Conservation (phyloP, 331 rosid genomes). For the Malus hybrid region DNA sequence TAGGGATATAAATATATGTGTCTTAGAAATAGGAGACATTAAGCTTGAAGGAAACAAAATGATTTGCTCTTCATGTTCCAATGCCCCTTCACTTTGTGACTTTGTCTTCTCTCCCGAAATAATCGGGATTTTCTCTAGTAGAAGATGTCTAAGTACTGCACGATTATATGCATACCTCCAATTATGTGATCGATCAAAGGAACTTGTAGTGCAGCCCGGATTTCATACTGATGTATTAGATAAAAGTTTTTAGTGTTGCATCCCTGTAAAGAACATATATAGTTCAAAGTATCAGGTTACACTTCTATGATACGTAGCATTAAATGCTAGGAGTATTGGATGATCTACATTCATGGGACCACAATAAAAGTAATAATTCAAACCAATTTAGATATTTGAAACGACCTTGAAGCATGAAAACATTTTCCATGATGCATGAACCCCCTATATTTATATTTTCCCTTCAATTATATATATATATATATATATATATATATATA, state of each 20-base stretch:
- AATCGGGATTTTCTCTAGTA: neutral
- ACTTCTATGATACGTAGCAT: too few species aligned
- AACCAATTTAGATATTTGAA: too few species aligned
- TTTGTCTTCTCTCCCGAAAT: neutral
- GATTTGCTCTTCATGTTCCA: constrained; percentile 29
- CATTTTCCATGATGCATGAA: too few species aligned
- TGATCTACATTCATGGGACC: too few species aligned
- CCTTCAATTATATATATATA: too few species aligned
- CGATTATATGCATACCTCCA: neutral
- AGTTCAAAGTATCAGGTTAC: neutral
- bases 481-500: too few species aligned
- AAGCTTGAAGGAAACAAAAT: constrained; percentile 34
- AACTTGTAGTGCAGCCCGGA: neutral
- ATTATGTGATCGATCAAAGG: neutral
- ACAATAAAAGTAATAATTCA: too few species aligned
- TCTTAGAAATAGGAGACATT: constrained; percentile 32
- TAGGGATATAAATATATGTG: constrained; percentile 17
- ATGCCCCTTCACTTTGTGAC: constrained; percentile 1
- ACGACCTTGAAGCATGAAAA: too few species aligned
- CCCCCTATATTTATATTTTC: too few species aligned
- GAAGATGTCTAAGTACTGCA: neutral
- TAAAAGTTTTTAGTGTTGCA: neutral
- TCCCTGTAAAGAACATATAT: neutral
- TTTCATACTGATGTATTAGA: neutral
- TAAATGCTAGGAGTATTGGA: too few species aligned